Evolutionary conservation across 78 protist species (phyloP), one percentile per base, ranked within the genome.

Genomic region (Dictyostelium capitatum): DNA sequence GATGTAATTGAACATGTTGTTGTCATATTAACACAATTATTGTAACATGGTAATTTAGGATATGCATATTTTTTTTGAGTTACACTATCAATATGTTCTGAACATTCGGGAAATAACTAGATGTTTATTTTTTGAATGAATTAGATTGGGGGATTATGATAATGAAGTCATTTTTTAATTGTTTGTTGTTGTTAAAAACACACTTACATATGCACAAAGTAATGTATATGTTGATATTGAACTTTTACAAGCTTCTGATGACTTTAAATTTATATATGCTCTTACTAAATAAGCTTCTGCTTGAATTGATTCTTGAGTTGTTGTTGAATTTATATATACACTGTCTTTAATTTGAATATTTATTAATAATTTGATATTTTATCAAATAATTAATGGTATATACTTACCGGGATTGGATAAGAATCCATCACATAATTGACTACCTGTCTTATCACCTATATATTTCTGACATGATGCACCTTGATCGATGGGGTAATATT

Each of bases 261-360:
- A 4, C n/a, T 17, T 72, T 19, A 37, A 20, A 41, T 30, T 70
- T 37, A 70, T 20, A 70, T n/a, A 20, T 7, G 23, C 6, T 14
- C 79, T n/a, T 37, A 70, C 23, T 43, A 41, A 70, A 70, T 70
- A 14, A 37, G 51, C 79, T 12, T 17, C n/a, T 30, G 23, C 17
- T 25, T 41, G 51, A 37, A 70, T 70, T 17, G 47, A 19, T 19
- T 72, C 56, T 72, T 32, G 79, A 72, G 1, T 72, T 72, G 79
- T 41, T 9, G 54, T 72, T 20, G 75, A 67, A n/a, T 67, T 67
- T 12, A 67, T 32, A 32, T 67, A 67, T 14, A 67, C 37, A 67
- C 75, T 67, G 30, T 67, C 75, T 67, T 25, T 64, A 25, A 25
- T 64, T 64, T 64, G 7, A 57, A 57, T 20, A 57, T 57, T n/a